These are phyloP conservation scores for Linderniella brevidens DNA, from an alignment of 257 asterid species.

Conservation along the genomic window DNA sequence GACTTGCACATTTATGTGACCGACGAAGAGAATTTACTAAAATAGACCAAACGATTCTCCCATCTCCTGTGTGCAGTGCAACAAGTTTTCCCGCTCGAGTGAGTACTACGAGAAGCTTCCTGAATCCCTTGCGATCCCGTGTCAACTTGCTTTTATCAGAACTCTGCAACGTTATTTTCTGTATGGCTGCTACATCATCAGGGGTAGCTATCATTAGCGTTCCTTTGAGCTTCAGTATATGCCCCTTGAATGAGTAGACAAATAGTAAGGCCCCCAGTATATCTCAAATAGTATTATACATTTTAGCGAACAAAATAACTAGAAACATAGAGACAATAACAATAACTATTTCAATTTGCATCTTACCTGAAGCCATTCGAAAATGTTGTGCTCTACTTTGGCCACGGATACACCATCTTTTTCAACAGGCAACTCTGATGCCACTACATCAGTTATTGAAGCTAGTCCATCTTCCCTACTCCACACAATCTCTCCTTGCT, in stretches of 20 bases:
- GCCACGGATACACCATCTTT: slow-evolving; percentile 91
- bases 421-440: slow-evolving; percentile 79
- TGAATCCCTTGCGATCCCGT: slow-evolving; percentile 72
- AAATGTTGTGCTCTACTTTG: slow-evolving; percentile 82
- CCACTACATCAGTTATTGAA: slow-evolving; percentile 72
- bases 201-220: slow-evolving; percentile 87
- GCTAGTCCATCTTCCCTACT: slow-evolving; percentile 93
- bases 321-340: slow-evolving; percentile 3
- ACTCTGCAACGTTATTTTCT: slow-evolving; percentile 61
- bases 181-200: slow-evolving; percentile 81
- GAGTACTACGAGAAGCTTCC: slow-evolving; percentile 72
- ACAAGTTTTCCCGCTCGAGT: slow-evolving; percentile 75
- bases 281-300: background rate
- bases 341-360: too few relatives aligned
- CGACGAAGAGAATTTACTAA: slow-evolving; percentile 38
- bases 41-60: slow-evolving; percentile 63
- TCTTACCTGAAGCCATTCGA: slow-evolving; percentile 88
- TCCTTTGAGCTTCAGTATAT: slow-evolving; percentile 81
- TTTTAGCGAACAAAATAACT: slow-evolving; percentile 6
- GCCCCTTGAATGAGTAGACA: slow-evolving; percentile 44
- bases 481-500: slow-evolving; percentile 94
- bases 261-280: slow-evolving; percentile 3
- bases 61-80: slow-evolving; percentile 96
- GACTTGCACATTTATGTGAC: slow-evolving; percentile 56
- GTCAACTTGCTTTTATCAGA: slow-evolving; percentile 90